phyloP scores from a whole-genome alignment of 345 rosid species.

The Gossypium bickii region DNA sequence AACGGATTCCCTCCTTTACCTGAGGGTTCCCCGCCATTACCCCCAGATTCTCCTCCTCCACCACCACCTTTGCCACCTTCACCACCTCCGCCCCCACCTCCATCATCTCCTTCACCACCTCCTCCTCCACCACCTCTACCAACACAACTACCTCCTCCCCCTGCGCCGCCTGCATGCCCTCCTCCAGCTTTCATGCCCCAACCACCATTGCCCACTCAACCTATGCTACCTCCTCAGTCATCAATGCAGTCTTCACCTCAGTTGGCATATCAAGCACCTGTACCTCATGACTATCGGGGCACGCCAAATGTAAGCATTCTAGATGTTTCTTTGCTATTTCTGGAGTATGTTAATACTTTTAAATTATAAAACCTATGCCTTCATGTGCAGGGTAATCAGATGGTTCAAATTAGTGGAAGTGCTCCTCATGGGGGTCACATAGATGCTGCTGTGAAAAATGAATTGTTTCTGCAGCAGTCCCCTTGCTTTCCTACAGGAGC shows the following conservation, averaged over 20 bases:
- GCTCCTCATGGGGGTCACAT: conserved; percentile 46
- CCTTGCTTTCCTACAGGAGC: conserved; percentile 49
- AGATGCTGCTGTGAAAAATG: conserved; percentile 47
- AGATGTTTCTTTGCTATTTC: conserved; percentile 2
- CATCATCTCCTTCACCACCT: neutral
- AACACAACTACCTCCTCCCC: conserved; percentile 27
- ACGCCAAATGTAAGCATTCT: conserved; percentile 41
- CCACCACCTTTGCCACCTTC: conserved; percentile 19
- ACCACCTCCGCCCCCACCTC: conserved; percentile 19
- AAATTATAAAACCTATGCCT: conserved; percentile 4
- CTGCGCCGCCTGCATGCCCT: conserved; percentile 31
- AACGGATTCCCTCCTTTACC: conserved; percentile 36
- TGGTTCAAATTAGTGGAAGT: conserved; percentile 50
- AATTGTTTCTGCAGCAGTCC: conserved; percentile 54
- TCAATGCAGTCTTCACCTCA: conserved; percentile 53
- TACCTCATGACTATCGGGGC: conserved; percentile 48
- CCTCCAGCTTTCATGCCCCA: conserved; percentile 36
- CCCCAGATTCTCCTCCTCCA: conserved; percentile 71
- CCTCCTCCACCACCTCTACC: conserved; percentile 29
- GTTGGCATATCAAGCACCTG: conserved; percentile 51
- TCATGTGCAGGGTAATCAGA: conserved; percentile 59
- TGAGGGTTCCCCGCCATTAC: conserved; percentile 63
- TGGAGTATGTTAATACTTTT: neutral
- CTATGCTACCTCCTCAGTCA: conserved; percentile 40
- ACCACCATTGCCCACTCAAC: conserved; percentile 39